A percentile compares a stretch with the other conserved stretches of the same genome.
Evolutionary conservation across 345 rosid genomes (phyloP).

Genomic region (Euclidium syriacum): DNA sequence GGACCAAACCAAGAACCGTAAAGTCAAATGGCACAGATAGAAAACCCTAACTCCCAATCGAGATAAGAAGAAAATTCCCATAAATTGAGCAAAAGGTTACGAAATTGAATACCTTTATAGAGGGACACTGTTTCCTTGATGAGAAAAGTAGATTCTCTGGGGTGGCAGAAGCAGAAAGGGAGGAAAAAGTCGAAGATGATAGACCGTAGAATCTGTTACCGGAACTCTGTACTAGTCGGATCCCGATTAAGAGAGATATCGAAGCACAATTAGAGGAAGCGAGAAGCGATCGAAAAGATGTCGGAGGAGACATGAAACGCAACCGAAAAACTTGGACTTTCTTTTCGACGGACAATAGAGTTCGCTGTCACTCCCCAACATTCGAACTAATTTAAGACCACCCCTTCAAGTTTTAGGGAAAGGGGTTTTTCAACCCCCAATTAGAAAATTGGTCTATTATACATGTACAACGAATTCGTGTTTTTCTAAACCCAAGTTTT

Average conservation of each 20-base stretch:
- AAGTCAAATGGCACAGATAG: not conserved
- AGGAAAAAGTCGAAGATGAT: slow-evolving; percentile 11
- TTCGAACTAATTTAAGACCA: not conserved
- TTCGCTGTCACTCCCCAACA: not conserved
- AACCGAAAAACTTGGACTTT: not conserved
- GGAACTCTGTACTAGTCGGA: slow-evolving; percentile 11
- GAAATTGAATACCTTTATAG: slow-evolving; percentile 44
- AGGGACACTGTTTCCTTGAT: slow-evolving; percentile 31
- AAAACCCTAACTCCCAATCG: slow-evolving; percentile 8
- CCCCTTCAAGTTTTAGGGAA: not conserved
- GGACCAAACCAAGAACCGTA: not conserved
- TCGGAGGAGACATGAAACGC: slow-evolving; percentile 39
- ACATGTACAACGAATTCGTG: too few species aligned
- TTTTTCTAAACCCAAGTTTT: too few species aligned
- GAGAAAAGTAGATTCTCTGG: not conserved
- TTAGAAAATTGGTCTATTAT: too few species aligned
- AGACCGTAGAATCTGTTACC: slow-evolving; percentile 29
- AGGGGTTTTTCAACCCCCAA: too few species aligned
- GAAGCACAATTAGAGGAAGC: slow-evolving; percentile 24
- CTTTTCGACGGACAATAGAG: not conserved
- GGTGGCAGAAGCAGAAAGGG: not conserved
- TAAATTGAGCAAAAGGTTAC: not conserved
- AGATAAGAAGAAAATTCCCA: not conserved
- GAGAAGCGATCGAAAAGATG: slow-evolving; percentile 36
- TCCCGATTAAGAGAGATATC: slow-evolving; percentile 23